Base-by-base conservation (phyloP, 768 basidiomycete species). In the Lactifluus hygrophoroides region DNA sequence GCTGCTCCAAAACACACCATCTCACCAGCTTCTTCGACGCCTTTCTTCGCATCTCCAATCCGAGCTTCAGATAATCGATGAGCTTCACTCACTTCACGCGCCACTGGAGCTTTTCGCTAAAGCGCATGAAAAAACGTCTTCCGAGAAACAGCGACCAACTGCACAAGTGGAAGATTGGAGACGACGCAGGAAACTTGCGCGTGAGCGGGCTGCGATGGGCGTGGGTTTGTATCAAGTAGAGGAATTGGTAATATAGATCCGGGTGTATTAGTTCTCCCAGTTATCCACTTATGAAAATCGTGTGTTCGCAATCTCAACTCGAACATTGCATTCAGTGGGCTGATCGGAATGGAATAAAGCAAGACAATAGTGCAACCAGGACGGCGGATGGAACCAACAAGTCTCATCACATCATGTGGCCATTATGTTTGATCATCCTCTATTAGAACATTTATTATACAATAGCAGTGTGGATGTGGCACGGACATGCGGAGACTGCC, bases 161-260 rank as follows among this genome's bases (percentile, higher is more conserved):
- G 61, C 46, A n/a, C 50, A 60, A 10, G 47, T 57, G 46, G 63
- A 65, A 43, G 71, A 74, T 54, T 73, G 71, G 71, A 60, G 70
- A 47, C 52, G 65, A 56, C 63, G 81, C 66, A 76, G 73, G 66
- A 83, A 79, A 69, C 70, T 75, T 61, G 75, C 74, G n/a, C 77
- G 76, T 35, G 80, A 82, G 62, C 79, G 76, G 58, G 74, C 76
- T 19, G 75, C 72, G 30, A 73, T 81, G 54, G 76, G 75, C 34
- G 74, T 88, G 54, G 85, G 86, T 21, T 64, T 82, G 63, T 90
- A 90, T 70, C 83, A 81, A 69, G 66, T 90, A 59, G 88, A 90
- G 64, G 85, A 88, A 65, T 73, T 91, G 62, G 72, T 77, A 34
- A 69, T 88, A 58, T 86, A 73, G 48, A 35, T 23, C 10, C 17